phyloP scores from a whole-genome alignment of 2,329 filamentous ascomycete species.

The Ophiostoma sp. region DNA sequence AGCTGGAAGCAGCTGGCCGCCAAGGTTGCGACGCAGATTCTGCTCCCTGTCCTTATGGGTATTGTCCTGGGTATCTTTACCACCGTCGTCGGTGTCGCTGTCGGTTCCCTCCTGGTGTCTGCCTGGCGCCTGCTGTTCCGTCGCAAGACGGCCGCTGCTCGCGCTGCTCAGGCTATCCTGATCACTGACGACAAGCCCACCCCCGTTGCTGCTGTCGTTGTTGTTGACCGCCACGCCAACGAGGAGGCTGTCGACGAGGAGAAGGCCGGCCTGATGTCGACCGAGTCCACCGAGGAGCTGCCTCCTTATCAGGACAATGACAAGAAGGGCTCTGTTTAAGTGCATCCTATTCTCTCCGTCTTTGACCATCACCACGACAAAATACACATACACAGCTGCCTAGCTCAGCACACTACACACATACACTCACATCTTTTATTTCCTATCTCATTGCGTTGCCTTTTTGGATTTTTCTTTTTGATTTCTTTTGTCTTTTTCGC shows the following conservation, averaged over 20 bases:
- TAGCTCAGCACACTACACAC: background rate
- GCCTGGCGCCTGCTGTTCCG: slow-evolving; percentile 53
- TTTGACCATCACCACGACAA: background rate
- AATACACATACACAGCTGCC: background rate
- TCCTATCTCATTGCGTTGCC: background rate
- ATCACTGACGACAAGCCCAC: slow-evolving; percentile 42
- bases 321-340: slow-evolving; percentile 16
- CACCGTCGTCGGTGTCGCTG: slow-evolving; percentile 66
- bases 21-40: slow-evolving; percentile 61
- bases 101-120: slow-evolving; percentile 62
- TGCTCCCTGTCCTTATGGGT: slow-evolving; percentile 68
- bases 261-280: slow-evolving; percentile 51
- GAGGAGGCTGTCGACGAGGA: slow-evolving; percentile 47
- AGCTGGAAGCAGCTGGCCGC: slow-evolving; percentile 52
- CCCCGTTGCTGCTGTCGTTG: background rate
- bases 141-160: slow-evolving; percentile 35
- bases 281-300: slow-evolving; percentile 8
- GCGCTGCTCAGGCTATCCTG: slow-evolving; percentile 24
- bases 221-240: slow-evolving; percentile 28
- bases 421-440: background rate
- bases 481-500: background rate
- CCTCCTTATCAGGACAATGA: slow-evolving; percentile 34
- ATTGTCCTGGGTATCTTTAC: slow-evolving; percentile 67
- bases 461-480: background rate
- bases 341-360: background rate